Conservation (phyloP, 179 eudicot genomes). For the Beta macrorhiza region DNA sequence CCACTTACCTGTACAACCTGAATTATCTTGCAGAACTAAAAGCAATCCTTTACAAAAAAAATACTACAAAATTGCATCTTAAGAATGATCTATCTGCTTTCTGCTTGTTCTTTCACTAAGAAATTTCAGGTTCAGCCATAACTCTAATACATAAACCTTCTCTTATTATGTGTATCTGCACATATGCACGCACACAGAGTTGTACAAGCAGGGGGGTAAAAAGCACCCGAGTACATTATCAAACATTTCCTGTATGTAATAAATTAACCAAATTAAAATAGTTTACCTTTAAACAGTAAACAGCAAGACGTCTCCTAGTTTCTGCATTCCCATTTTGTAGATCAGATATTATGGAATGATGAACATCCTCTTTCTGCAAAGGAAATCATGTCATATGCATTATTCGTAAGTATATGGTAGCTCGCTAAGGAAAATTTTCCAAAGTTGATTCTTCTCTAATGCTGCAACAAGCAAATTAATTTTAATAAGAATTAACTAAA, state of each 20-base stretch:
- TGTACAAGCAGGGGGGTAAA: neutral
- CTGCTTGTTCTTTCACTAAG: neutral
- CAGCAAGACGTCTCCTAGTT: conserved; percentile 98
- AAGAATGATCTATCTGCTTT: neutral
- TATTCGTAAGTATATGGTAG: neutral
- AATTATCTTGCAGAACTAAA: neutral
- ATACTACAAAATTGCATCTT: neutral
- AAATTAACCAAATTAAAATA: conserved; percentile 5
- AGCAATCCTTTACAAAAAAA: neutral
- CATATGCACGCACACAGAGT: neutral
- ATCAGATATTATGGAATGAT: conserved; percentile 98
- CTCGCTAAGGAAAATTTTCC: neutral
- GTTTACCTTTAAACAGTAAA: conserved; percentile 92
- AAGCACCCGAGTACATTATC: neutral
- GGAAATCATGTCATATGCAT: conserved; percentile 19
- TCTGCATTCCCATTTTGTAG: conserved; percentile 98
- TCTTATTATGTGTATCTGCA: neutral
- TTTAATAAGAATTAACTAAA: neutral
- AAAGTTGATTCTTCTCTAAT: neutral
- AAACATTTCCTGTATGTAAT: neutral
- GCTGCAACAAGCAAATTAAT: conserved; percentile 1
- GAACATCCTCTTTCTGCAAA: conserved; percentile 99
- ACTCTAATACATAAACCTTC: neutral
- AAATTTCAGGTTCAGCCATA: neutral
- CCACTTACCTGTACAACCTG: neutral